A percentile compares a stretch with the other conserved stretches of the same genome.
Evolutionary conservation across 805 yeast species (phyloP).

Genomic region (Saturnispora zaruensis): DNA sequence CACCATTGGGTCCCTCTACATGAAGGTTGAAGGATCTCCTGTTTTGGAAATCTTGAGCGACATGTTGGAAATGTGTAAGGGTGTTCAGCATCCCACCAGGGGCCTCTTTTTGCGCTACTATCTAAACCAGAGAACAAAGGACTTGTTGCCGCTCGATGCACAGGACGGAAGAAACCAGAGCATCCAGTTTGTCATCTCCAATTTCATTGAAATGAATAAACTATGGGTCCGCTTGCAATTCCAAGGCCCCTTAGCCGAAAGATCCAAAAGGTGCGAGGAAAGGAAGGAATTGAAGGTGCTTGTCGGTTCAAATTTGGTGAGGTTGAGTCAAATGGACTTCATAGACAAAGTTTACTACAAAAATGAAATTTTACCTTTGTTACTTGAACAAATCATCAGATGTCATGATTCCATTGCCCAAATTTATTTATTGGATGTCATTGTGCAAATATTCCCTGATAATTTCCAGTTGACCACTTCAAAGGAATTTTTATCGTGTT

Average conservation of each 20-base stretch:
- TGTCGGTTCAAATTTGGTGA: conserved; percentile 86
- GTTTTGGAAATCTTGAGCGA: conserved; percentile 82
- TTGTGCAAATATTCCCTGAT: conserved; percentile 92
- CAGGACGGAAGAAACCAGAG: conserved; percentile 48
- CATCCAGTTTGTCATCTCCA: conserved; percentile 70
- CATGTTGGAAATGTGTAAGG: conserved; percentile 96
- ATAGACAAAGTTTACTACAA: conserved; percentile 46
- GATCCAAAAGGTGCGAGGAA: conserved; percentile 64
- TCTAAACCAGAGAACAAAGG: conserved; percentile 74
- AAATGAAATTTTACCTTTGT: conserved; percentile 58
- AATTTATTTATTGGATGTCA: conserved; percentile 81
- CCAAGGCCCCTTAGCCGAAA: conserved; percentile 85
- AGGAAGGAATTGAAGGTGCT: conserved; percentile 83
- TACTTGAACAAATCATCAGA: conserved; percentile 85
- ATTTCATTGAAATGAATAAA: conserved; percentile 96
- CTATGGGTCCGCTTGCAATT: conserved; percentile 95
- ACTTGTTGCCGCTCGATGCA: conserved; percentile 30
- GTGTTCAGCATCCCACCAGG: conserved; percentile 90
- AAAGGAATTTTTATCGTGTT: conserved; percentile 54
- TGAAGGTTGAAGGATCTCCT: conserved; percentile 72
- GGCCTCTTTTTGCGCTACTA: conserved; percentile 89
- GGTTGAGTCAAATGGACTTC: conserved; percentile 77
- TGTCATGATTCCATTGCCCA: conserved; percentile 91
- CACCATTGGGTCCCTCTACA: conserved; percentile 85
- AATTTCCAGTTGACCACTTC: conserved; percentile 77